A percentile compares a stretch with the other conserved stretches of the same genome.
These are phyloP conservation scores for Passiflora organensis DNA, from an alignment of 345 rosid species.

Conservation along the genomic window DNA sequence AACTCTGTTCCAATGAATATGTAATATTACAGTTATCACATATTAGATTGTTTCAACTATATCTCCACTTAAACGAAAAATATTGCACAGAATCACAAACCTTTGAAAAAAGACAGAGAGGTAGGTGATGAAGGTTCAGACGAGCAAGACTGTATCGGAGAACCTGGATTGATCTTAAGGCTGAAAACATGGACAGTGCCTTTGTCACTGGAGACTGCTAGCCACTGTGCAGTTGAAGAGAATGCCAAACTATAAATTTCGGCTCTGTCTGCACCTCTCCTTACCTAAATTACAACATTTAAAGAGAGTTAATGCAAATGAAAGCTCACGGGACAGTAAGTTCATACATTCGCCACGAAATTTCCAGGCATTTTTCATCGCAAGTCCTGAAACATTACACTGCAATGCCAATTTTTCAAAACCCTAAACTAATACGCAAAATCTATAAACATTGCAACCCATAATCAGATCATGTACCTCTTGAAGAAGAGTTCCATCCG, in stretches of 20 bases:
- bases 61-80: no score
- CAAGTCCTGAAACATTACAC: neutral
- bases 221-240: conserved; percentile 73
- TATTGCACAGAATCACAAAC: no score
- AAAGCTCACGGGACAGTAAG: no score
- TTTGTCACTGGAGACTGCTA: conserved; percentile 93
- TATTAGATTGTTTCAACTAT: no score
- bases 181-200: conserved; percentile 92
- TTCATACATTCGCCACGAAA: no score
- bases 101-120: conserved; percentile 73
- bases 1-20: no score
- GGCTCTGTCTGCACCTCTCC: conserved; percentile 95
- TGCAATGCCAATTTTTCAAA: no score
- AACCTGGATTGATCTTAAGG: conserved; percentile 59
- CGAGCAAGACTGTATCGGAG: conserved; percentile 21
- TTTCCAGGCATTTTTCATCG: no score
- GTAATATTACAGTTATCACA: no score
- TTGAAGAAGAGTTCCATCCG: conserved; percentile 69
- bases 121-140: conserved; percentile 36
- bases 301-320: no score
- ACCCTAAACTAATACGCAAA: neutral
- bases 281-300: conserved; percentile 38
- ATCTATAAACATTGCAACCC: no score
- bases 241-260: conserved; percentile 85
- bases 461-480: conserved; percentile 44